phyloP scores from a whole-genome alignment of 2,329 filamentous ascomycete species.

The Epichloe hybrida region DNA sequence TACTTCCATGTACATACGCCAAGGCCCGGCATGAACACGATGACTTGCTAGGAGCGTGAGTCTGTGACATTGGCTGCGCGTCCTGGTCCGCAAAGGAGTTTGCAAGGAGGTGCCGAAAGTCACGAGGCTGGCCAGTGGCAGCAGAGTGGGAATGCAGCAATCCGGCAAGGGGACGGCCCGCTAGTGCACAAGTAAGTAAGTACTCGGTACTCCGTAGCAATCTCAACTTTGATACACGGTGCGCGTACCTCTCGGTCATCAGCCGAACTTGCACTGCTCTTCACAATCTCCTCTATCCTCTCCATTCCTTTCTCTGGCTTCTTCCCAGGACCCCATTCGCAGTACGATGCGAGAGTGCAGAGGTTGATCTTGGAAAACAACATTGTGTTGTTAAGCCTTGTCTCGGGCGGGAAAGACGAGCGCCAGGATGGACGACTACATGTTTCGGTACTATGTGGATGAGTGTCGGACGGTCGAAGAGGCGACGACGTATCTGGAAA shows the following conservation, averaged over 20 bases:
- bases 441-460: slow-evolving; percentile 36
- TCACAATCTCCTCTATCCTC: not conserved
- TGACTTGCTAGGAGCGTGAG: too few species aligned
- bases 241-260: not conserved
- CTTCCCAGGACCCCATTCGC: too few species aligned
- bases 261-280: not conserved
- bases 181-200: not conserved
- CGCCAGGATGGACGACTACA: slow-evolving; percentile 42
- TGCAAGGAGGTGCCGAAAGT: not conserved
- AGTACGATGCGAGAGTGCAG: too few species aligned
- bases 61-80: too few species aligned
- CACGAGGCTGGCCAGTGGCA: not conserved
- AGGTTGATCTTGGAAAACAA: too few species aligned
- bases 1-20: not conserved
- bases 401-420: not conserved
- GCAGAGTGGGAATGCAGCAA: not conserved
- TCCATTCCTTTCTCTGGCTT: not conserved
- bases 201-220: too few species aligned
- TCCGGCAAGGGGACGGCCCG: not conserved
- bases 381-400: not conserved
- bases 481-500: slow-evolving; percentile 41
- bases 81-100: too few species aligned
- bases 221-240: not conserved
- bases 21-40: too few species aligned
- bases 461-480: slow-evolving; percentile 36